Evolutionary conservation across 2,329 filamentous ascomycete species (phyloP).

Genomic region (Colletotrichum noveboracense): DNA sequence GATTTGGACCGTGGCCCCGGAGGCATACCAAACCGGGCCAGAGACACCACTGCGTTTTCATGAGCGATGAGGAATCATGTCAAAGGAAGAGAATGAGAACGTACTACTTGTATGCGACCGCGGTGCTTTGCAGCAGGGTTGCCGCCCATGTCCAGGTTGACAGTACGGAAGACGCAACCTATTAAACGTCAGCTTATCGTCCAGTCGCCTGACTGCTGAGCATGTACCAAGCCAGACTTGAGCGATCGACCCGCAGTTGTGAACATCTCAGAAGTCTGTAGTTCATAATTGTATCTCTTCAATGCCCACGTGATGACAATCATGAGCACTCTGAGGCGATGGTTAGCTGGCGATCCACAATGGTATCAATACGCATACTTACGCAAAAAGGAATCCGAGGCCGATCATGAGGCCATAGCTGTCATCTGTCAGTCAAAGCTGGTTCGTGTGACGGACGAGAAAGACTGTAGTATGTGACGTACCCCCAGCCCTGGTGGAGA

Average conservation of each 20-base stretch:
- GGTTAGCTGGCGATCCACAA: too few relatives aligned
- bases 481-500: conserved; percentile 22
- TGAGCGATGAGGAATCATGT: fast-evolving
- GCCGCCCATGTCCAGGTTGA: conserved; percentile 95
- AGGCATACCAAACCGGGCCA: conserved; percentile 66
- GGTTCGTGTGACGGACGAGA: background rate
- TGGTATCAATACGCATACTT: too few relatives aligned
- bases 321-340: conserved; percentile 20
- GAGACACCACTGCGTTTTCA: conserved; percentile 54
- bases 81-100: fast-evolving
- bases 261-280: conserved; percentile 94
- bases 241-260: conserved; percentile 86
- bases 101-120: conserved; percentile 79
- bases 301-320: conserved; percentile 73
- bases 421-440: background rate
- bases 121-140: conserved; percentile 78
- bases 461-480: background rate
- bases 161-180: conserved; percentile 82
- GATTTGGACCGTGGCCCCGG: conserved; percentile 83
- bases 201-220: fast-evolving
- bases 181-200: fast-evolving
- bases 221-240: conserved; percentile 76
- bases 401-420: conserved; percentile 24
- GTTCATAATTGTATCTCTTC: conserved; percentile 66
- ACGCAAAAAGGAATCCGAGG: conserved; percentile 19